Evolutionary conservation across 139 green algal genomes (phyloP).

Genomic region (Tetraselmis striata): DNA sequence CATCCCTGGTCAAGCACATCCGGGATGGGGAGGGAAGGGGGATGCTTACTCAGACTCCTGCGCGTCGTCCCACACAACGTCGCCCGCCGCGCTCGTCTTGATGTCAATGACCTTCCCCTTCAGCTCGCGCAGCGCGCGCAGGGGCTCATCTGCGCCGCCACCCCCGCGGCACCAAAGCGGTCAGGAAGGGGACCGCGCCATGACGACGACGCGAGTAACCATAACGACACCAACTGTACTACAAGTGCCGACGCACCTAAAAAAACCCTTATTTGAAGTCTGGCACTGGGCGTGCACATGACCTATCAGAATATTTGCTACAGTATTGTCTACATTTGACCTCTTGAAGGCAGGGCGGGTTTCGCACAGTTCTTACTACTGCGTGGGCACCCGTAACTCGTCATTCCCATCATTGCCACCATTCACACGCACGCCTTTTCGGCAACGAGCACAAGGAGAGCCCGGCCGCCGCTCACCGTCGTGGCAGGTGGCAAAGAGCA

Average conservation of each 20-base stretch:
- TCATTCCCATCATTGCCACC: too few species aligned
- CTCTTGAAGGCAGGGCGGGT: too few species aligned
- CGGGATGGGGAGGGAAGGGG: too few species aligned
- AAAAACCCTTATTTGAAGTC: too few species aligned
- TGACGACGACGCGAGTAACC: neutral
- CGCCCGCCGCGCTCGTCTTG: conserved; percentile 63
- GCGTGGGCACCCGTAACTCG: too few species aligned
- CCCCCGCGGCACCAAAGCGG: neutral
- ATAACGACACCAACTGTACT: neutral
- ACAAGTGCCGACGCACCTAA: too few species aligned
- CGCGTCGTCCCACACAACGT: conserved; percentile 60
- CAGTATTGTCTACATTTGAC: too few species aligned
- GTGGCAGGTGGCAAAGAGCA: conserved; percentile 60
- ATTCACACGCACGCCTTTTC: neutral
- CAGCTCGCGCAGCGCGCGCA: neutral
- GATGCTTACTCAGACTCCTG: neutral
- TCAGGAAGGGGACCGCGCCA: too few species aligned
- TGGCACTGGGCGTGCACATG: too few species aligned
- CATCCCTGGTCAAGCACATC: too few species aligned
- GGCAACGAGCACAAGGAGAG: neutral
- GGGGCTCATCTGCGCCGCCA: neutral
- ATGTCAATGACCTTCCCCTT: conserved; percentile 28
- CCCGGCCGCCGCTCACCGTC: conserved; percentile 28
- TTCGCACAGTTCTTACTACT: too few species aligned
- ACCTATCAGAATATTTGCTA: too few species aligned